Evolutionary conservation across 129 eudicot genomes (phyloP).

Genomic region (Gnaphalium uliginosum): DNA sequence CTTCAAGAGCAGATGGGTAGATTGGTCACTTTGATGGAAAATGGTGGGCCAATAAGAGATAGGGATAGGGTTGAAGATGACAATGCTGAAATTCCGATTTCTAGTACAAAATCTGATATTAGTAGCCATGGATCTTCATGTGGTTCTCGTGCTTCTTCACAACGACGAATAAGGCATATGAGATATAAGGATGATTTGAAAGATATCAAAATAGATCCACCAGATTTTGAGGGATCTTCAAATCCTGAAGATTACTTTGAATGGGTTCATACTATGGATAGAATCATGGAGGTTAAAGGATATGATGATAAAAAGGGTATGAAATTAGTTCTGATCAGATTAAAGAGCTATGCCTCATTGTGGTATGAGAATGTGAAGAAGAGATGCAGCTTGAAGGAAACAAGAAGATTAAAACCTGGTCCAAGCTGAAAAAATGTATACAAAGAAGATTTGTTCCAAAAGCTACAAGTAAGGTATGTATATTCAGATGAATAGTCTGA

Average conservation of each 20-base stretch:
- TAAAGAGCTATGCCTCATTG: too few relatives aligned
- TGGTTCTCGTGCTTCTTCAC: not conserved
- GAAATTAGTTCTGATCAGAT: too few relatives aligned
- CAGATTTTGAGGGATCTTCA: not conserved
- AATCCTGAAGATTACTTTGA: not conserved
- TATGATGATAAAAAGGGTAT: not conserved
- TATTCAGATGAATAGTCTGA: not conserved
- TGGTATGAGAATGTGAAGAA: not conserved
- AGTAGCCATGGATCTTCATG: not conserved
- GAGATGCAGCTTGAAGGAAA: too few relatives aligned
- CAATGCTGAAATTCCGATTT: fast-evolving
- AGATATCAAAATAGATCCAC: not conserved
- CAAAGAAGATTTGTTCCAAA: too few relatives aligned
- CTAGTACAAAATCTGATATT: not conserved
- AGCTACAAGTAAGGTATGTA: not conserved
- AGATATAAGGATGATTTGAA: not conserved
- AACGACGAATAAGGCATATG: not conserved
- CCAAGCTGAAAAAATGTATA: too few relatives aligned
- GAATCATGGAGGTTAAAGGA: not conserved
- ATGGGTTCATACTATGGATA: not conserved
- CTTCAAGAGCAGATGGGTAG: not conserved
- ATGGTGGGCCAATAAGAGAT: not conserved
- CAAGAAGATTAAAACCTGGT: too few relatives aligned
- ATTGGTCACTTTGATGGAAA: not conserved
- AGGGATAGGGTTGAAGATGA: not conserved